Percentiles rank a stretch among this genome's conserved stretches.
These are phyloP conservation scores for Eruca vesicaria DNA, from an alignment of 441 rosid species.

Conservation along the genomic window DNA sequence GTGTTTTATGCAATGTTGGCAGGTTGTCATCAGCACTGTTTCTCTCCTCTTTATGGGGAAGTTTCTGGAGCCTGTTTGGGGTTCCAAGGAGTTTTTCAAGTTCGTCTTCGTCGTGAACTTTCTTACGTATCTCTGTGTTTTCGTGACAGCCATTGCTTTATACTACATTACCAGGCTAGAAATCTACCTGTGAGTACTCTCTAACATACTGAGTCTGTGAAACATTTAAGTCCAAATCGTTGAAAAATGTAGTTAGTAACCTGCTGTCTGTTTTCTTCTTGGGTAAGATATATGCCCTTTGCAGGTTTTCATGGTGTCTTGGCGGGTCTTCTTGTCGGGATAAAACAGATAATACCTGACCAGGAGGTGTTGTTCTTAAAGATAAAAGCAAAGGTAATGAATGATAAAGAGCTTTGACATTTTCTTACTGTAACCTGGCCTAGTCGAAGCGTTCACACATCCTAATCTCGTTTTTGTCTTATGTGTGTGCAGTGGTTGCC, in stretches of 20 bases:
- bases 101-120: constrained; percentile 84
- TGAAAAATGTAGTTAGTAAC: too few species aligned
- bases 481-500: constrained; percentile 87
- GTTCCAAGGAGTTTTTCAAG: constrained; percentile 92
- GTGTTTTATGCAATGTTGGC: constrained; percentile 21
- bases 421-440: not conserved
- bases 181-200: constrained; percentile 68
- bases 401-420: not conserved
- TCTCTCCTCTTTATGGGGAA: constrained; percentile 92
- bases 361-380: constrained; percentile 73
- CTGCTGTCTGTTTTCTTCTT: not conserved
- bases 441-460: constrained; percentile 25
- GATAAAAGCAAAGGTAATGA: constrained; percentile 74
- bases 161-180: constrained; percentile 82
- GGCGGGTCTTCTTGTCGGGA: constrained; percentile 87
- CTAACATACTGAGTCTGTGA: too few species aligned
- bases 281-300: constrained; percentile 86
- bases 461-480: constrained; percentile 19
- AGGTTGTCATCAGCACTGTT: constrained; percentile 69
- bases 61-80: constrained; percentile 96
- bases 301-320: constrained; percentile 94
- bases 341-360: constrained; percentile 94
- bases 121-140: constrained; percentile 77
- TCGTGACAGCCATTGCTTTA: constrained; percentile 77
- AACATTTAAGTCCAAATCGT: not conserved